Conservation (phyloP, 2,329 filamentous ascomycete genomes). For the Beauveria asiatica region DNA sequence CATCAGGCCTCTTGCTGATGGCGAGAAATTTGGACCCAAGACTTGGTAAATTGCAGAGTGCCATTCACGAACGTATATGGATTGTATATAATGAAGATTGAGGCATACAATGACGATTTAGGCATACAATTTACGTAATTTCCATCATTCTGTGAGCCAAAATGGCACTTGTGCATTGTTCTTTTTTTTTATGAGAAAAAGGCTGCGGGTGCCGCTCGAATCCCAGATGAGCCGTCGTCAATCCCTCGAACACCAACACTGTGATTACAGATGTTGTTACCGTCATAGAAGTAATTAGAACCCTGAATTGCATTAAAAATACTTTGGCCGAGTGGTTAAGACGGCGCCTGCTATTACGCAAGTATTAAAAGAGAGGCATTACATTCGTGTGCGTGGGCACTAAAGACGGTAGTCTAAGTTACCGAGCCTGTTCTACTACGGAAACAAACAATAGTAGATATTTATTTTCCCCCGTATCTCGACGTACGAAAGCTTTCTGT, state of each 20-base stretch:
- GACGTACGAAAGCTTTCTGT: too few species aligned
- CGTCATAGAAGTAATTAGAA: not conserved
- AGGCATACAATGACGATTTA: not conserved
- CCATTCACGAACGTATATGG: not conserved
- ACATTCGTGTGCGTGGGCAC: not conserved
- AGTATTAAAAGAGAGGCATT: not conserved
- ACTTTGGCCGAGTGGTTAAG: not conserved
- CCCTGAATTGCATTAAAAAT: not conserved
- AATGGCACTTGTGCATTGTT: not conserved
- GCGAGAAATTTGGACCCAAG: slow-evolving; percentile 18
- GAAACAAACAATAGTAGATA: too few species aligned
- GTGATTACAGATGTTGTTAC: too few species aligned
- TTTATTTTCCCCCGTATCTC: too few species aligned
- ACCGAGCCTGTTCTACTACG: too few species aligned
- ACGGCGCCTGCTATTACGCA: not conserved
- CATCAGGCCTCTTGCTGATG: slow-evolving; percentile 18
- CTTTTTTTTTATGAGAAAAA: too few species aligned
- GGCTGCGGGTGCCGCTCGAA: too few species aligned
- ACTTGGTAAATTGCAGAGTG: slow-evolving; percentile 14
- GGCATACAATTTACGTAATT: not conserved
- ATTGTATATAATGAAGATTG: not conserved
- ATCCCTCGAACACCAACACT: too few species aligned
- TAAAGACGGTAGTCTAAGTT: too few species aligned
- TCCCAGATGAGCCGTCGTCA: too few species aligned
- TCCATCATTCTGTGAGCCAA: not conserved